These are phyloP conservation scores for Neurospora sp. DNA, from an alignment of 495 filamentous ascomycete genomes.

Conservation along the genomic window DNA sequence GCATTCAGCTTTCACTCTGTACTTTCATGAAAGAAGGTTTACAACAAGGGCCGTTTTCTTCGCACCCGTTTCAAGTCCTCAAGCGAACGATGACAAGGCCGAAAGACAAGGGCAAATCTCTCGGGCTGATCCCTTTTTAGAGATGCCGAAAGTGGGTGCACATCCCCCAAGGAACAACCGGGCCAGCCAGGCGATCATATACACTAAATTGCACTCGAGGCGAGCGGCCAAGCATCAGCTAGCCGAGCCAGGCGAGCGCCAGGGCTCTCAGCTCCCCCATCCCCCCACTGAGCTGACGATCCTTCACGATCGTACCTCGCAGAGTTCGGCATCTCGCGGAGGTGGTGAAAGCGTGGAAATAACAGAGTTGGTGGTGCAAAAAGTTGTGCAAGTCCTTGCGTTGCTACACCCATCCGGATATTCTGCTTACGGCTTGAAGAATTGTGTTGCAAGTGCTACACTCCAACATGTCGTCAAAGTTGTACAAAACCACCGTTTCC, in stretches of 20 bases:
- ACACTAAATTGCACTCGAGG: neutral
- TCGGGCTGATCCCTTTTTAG: neutral
- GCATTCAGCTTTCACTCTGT: neutral
- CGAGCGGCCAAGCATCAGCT: neutral
- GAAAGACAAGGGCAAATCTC: neutral
- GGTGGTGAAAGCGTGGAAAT: neutral
- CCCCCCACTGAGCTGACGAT: neutral
- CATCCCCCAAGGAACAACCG: neutral
- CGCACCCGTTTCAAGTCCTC: neutral
- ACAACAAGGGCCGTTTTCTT: neutral
- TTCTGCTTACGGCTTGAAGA: neutral
- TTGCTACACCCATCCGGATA: neutral
- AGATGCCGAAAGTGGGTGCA: neutral
- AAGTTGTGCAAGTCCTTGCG: neutral
- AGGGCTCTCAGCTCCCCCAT: neutral
- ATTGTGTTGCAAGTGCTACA: neutral
- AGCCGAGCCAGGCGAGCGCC: neutral
- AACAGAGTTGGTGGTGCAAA: neutral
- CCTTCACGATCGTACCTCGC: neutral
- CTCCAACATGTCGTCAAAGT: neutral
- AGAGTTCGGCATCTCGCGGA: neutral
- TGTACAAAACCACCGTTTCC: neutral
- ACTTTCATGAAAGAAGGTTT: neutral
- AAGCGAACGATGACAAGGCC: neutral
- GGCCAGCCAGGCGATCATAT: no score